Conservation (phyloP, 441 rosid genomes). For the Pelargonium hybrid region DNA sequence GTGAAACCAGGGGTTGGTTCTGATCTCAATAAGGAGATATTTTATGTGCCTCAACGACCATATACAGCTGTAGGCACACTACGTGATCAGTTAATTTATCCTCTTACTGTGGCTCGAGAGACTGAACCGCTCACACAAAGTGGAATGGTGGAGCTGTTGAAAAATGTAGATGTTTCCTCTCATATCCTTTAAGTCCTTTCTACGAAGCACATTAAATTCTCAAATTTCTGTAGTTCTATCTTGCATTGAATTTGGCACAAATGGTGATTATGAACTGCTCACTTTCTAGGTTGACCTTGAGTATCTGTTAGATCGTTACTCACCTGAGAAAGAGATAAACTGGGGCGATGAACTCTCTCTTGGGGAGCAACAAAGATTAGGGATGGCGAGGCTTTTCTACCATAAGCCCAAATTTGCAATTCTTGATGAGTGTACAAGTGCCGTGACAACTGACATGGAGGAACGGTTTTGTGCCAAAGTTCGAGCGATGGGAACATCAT, state of each 20-base stretch:
- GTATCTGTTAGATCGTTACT: constrained; percentile 89
- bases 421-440: constrained; percentile 99
- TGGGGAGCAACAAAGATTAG: constrained; percentile 98
- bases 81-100: constrained; percentile 95
- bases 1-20: constrained; percentile 99
- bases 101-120: constrained; percentile 73
- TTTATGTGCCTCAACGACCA: constrained; percentile 97
- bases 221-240: constrained; percentile 5
- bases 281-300: constrained; percentile 78
- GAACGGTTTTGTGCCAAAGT: constrained; percentile 94
- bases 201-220: neutral
- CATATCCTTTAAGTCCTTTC: constrained; percentile 7
- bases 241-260: constrained; percentile 13
- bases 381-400: constrained; percentile 97
- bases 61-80: constrained; percentile 98
- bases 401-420: constrained; percentile 99
- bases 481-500: constrained; percentile 97
- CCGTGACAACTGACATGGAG: constrained; percentile 99
- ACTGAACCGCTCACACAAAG: constrained; percentile 50
- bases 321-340: constrained; percentile 75
- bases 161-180: constrained; percentile 54
- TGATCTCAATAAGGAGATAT: constrained; percentile 95
- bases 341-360: constrained; percentile 99
- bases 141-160: constrained; percentile 87
- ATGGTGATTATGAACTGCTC: neutral